These are phyloP conservation scores for Pythium periplocum DNA, from an alignment of 352 stramenopile species.

Conservation along the genomic window DNA sequence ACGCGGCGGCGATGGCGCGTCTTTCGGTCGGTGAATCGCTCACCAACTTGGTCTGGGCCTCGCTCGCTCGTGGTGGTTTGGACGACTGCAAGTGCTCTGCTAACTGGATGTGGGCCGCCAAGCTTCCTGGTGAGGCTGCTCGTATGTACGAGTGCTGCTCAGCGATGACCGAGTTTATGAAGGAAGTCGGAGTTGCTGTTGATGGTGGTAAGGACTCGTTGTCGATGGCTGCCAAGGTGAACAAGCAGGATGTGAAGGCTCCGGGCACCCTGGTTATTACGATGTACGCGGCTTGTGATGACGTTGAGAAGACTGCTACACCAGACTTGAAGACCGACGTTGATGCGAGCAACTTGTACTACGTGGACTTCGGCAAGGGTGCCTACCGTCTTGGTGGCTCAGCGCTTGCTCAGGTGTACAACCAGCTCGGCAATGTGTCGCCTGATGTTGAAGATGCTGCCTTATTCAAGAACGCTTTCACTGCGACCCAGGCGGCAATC, in stretches of 20 bases:
- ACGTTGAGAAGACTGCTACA: slow-evolving; percentile 96
- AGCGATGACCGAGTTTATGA: slow-evolving; percentile 94
- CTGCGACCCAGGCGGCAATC: slow-evolving; percentile 90
- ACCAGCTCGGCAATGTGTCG: slow-evolving; percentile 75
- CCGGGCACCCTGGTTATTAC: slow-evolving; percentile 97
- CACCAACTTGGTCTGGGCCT: slow-evolving; percentile 98
- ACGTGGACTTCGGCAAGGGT: slow-evolving; percentile 92
- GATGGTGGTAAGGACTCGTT: slow-evolving; percentile 99
- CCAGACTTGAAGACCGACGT: slow-evolving; percentile 94
- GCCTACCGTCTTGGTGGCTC: slow-evolving; percentile 94
- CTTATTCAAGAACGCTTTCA: slow-evolving; percentile 92
- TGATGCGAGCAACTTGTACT: slow-evolving; percentile 86
- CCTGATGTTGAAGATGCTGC: slow-evolving; percentile 93
- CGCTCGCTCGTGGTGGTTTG: slow-evolving; percentile 85
- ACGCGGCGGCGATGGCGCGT: slow-evolving; percentile 93
- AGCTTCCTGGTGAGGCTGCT: slow-evolving; percentile 97
- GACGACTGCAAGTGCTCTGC: slow-evolving; percentile 96
- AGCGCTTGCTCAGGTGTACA: slow-evolving; percentile 93
- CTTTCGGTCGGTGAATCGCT: slow-evolving; percentile 97
- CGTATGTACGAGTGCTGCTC: slow-evolving; percentile 98
- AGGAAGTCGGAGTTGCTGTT: slow-evolving; percentile 94
- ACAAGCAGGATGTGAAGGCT: slow-evolving; percentile 96
- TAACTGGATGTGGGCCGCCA: slow-evolving; percentile 99
- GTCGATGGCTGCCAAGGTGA: slow-evolving; percentile 96
- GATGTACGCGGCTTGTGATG: slow-evolving; percentile 95